Evolutionary conservation across 2,329 filamentous ascomycete species (phyloP).

Genomic region (Fusarium sororula): DNA sequence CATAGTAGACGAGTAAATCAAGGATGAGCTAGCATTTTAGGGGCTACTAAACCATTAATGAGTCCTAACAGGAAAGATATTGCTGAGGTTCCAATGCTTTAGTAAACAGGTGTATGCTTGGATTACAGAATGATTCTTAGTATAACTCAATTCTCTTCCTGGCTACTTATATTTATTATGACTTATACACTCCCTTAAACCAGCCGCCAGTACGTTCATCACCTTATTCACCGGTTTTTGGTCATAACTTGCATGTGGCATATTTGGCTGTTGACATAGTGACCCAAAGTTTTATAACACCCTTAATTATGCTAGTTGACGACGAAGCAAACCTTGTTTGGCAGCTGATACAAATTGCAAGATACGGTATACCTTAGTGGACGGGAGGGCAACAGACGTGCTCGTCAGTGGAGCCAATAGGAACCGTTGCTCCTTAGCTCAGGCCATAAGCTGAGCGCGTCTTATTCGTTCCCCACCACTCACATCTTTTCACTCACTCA

Average conservation of each 20-base stretch:
- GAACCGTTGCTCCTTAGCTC: not conserved
- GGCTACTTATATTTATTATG: too few relatives aligned
- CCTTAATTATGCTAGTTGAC: not conserved
- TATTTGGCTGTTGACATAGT: not conserved
- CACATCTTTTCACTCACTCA: not conserved
- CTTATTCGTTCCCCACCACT: not conserved
- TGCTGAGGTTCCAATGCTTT: too few relatives aligned
- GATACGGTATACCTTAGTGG: too few relatives aligned
- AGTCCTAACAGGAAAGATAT: not conserved
- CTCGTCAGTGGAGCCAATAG: not conserved
- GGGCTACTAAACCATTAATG: not conserved
- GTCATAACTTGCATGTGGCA: too few relatives aligned
- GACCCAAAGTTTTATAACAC: not conserved
- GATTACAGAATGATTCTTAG: not conserved
- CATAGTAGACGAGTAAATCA: not conserved
- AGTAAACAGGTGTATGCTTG: not conserved
- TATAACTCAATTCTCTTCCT: too few relatives aligned
- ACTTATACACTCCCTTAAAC: accelerated
- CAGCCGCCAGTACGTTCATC: not conserved
- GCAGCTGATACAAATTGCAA: not conserved
- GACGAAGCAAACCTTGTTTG: not conserved
- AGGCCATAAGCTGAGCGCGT: not conserved
- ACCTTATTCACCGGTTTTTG: too few relatives aligned
- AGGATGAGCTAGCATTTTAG: not conserved
- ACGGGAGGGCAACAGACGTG: not conserved